A percentile compares a stretch with the other conserved stretches of the same genome.
phyloP scores from a whole-genome alignment of 179 eudicot species.

The Corrigiola litoralis region DNA sequence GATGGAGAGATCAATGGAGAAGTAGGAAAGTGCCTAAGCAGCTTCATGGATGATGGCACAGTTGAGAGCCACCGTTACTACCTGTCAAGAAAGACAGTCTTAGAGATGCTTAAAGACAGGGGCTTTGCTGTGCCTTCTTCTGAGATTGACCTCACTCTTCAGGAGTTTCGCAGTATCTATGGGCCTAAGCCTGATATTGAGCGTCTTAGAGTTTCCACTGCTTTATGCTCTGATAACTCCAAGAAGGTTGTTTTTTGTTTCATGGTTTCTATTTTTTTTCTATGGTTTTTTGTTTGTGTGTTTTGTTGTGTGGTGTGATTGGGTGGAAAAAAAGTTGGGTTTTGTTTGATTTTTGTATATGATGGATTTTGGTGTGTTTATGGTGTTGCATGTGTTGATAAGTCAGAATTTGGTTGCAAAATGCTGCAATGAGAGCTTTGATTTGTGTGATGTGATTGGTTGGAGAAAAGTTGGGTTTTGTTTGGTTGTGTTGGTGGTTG shows the following conservation, averaged over 20 bases:
- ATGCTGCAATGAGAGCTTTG: too few species aligned
- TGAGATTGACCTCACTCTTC: slow-evolving; percentile 53
- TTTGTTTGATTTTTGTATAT: background rate
- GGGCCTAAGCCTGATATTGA: slow-evolving; percentile 61
- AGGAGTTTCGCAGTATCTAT: slow-evolving; percentile 47
- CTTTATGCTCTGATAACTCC: slow-evolving; percentile 45
- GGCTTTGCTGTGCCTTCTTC: slow-evolving; percentile 51
- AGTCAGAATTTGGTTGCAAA: background rate
- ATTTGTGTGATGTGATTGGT: too few species aligned
- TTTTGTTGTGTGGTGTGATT: too few species aligned
- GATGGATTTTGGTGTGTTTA: too few species aligned
- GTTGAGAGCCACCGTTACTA: slow-evolving; percentile 56
- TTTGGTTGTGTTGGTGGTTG: too few species aligned
- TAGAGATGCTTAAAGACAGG: slow-evolving; percentile 68
- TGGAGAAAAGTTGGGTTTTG: too few species aligned
- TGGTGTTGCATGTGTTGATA: too few species aligned
- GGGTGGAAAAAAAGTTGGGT: too few species aligned
- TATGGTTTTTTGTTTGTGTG: background rate
- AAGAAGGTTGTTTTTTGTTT: slow-evolving; percentile 35
- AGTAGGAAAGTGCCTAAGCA: slow-evolving; percentile 28
- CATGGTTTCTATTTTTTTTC: background rate
- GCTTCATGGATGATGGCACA: slow-evolving; percentile 45
- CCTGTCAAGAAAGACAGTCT: slow-evolving; percentile 51
- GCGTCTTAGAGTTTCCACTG: slow-evolving; percentile 54
- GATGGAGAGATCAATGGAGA: slow-evolving; percentile 39